Conservation (phyloP, 1,284 basidiomycete genomes). For the Tranzscheliella williamsii region DNA sequence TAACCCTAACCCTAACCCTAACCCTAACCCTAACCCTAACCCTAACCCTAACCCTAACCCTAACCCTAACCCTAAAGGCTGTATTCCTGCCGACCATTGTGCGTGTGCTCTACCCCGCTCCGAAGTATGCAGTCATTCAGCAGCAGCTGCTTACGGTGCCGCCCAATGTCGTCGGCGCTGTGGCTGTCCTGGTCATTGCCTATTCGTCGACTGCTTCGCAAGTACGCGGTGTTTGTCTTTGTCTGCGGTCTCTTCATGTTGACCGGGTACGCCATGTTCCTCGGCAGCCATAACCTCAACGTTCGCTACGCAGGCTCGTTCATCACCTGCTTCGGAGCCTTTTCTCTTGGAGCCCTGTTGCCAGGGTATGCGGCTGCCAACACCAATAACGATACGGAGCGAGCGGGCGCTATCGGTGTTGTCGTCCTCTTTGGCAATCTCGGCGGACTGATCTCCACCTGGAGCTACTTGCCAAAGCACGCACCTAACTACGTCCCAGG, state of each 20-base stretch:
- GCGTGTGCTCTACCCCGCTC: conserved; percentile 56
- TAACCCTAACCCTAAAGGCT: no score
- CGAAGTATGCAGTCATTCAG: conserved; percentile 50
- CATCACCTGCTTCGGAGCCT: conserved; percentile 55
- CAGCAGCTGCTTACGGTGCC: conserved; percentile 61
- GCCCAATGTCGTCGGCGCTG: conserved; percentile 57
- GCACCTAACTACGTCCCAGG: conserved; percentile 39
- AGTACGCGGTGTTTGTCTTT: conserved; percentile 50
- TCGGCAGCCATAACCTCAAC: conserved; percentile 36
- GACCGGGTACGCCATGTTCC: conserved; percentile 55
- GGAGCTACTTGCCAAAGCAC: conserved; percentile 44
- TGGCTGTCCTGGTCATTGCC: conserved; percentile 46
- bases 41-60: no score
- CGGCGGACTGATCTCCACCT: conserved; percentile 55
- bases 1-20: no score
- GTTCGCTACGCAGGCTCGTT: conserved; percentile 54
- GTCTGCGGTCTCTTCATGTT: conserved; percentile 53
- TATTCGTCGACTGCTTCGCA: conserved; percentile 56
- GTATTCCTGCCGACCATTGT: conserved; percentile 62
- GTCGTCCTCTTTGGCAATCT: conserved; percentile 56
- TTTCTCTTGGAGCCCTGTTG: conserved; percentile 51
- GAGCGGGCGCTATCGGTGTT: conserved; percentile 50
- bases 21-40: no score
- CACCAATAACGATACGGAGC: conserved; percentile 51
- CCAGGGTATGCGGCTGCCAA: conserved; percentile 49